phyloP scores from a whole-genome alignment of 1,284 basidiomycete genomes.

The Vanrija humicola region DNA sequence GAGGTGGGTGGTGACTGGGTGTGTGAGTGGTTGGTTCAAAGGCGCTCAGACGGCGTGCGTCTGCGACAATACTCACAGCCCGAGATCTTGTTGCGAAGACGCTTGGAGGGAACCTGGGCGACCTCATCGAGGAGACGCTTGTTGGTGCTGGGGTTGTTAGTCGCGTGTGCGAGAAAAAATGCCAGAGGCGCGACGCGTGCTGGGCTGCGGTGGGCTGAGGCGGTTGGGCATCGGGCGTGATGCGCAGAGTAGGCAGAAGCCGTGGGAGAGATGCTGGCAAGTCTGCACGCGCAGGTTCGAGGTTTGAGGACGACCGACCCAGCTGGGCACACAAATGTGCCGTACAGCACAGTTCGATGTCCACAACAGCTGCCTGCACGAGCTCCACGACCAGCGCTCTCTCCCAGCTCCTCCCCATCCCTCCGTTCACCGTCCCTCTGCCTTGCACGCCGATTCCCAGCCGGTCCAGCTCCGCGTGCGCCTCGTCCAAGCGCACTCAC shows the following conservation, averaged over 20 bases:
- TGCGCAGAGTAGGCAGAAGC: no score
- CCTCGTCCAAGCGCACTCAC: slow-evolving; percentile 36
- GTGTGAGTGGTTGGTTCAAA: neutral
- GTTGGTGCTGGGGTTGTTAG: slow-evolving; percentile 65
- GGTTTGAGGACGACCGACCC: no score
- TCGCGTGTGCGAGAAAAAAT: neutral
- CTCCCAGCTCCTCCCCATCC: neutral
- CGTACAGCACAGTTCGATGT: neutral
- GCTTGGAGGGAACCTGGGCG: slow-evolving; percentile 96
- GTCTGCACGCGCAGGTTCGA: no score
- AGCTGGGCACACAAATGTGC: neutral
- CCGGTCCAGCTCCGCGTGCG: neutral
- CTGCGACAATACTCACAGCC: slow-evolving; percentile 56
- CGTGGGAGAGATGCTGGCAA: no score
- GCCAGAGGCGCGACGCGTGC: no score
- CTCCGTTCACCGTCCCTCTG: no score
- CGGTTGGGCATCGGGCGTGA: no score
- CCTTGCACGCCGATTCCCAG: neutral
- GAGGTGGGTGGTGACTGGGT: slow-evolving; percentile 86
- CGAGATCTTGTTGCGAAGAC: slow-evolving; percentile 98
- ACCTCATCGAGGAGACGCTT: slow-evolving; percentile 99
- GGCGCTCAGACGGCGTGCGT: neutral
- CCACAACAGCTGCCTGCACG: neutral
- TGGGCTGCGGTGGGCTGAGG: no score
- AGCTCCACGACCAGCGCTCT: no score